These are phyloP conservation scores for Capsaspora owczarzaki DNA, from an alignment of 78 protist genomes.

Conservation along the genomic window DNA sequence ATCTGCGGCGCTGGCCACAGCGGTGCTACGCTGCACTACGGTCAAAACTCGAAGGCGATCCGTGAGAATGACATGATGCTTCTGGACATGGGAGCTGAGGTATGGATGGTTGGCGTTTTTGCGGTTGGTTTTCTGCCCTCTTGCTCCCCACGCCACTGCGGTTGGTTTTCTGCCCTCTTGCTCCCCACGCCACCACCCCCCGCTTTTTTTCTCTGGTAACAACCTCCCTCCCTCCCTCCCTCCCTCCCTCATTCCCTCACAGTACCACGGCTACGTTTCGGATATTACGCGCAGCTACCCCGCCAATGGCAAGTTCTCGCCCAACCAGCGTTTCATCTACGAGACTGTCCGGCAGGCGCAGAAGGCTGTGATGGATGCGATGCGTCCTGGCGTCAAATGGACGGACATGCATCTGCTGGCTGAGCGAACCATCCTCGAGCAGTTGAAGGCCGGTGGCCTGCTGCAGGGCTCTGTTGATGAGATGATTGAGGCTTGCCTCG, in stretches of 20 bases:
- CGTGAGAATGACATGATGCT: constrained; percentile 49
- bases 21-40: constrained; percentile 63
- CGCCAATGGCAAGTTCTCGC: constrained; percentile 46
- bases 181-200: no score
- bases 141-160: no score
- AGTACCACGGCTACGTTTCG: constrained; percentile 61
- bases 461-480: constrained; percentile 52
- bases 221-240: no score
- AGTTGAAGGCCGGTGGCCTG: constrained; percentile 38
- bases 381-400: constrained; percentile 68
- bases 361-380: constrained; percentile 27
- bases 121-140: no score
- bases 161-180: no score
- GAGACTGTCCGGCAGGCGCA: constrained; percentile 40
- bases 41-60: constrained; percentile 30
- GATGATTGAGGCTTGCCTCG: constrained; percentile 38
- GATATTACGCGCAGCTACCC: constrained; percentile 81
- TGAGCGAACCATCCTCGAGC: constrained; percentile 12
- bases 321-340: constrained; percentile 63
- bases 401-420: constrained; percentile 62
- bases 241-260: no score
- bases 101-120: no score
- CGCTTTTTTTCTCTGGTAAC: no score
- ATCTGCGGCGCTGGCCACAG: constrained; percentile 56
- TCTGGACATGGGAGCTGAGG: constrained; percentile 75